A percentile compares a stretch with the other conserved stretches of the same genome.
Conservation (phyloP, 345 rosid species). For the Trapa incisa region DNA sequence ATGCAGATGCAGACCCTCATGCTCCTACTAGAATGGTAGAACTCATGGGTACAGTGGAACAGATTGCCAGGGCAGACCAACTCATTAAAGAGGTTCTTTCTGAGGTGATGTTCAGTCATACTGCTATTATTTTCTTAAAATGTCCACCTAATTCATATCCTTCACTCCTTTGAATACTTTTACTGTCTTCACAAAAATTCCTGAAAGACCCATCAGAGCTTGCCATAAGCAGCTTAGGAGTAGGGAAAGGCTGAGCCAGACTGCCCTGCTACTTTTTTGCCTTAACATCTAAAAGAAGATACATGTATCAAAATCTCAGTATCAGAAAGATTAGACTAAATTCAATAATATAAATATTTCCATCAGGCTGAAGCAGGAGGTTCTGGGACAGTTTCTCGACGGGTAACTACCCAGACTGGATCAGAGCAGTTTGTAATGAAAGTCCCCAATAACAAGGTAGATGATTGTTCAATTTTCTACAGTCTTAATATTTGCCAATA, state of each 20-base stretch:
- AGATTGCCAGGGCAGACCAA: constrained; percentile 81
- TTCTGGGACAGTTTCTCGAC: constrained; percentile 60
- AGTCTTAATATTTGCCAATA: constrained; percentile 1
- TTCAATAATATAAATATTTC: constrained; percentile 1
- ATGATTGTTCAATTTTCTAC: background rate
- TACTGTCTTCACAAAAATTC: background rate
- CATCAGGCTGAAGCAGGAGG: constrained; percentile 89
- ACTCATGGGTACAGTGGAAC: constrained; percentile 70
- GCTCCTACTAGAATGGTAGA: constrained; percentile 61
- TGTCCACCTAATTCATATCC: too few relatives aligned
- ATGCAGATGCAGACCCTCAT: constrained; percentile 82
- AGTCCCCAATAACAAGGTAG: constrained; percentile 84
- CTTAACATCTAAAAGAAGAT: background rate
- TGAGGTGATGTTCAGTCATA: constrained; percentile 27
- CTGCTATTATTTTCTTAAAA: background rate
- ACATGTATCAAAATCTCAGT: background rate
- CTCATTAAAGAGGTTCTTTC: constrained; percentile 85
- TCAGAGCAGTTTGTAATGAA: constrained; percentile 65
- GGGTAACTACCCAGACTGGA: constrained; percentile 65
- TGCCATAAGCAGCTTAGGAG: background rate
- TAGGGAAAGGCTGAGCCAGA: background rate
- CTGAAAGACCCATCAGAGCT: background rate
- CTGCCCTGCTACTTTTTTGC: background rate
- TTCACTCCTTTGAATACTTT: background rate
- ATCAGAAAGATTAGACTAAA: background rate